phyloP scores from a whole-genome alignment of 2,329 filamentous ascomycete genomes.

The Aspergillus tubingensis region DNA sequence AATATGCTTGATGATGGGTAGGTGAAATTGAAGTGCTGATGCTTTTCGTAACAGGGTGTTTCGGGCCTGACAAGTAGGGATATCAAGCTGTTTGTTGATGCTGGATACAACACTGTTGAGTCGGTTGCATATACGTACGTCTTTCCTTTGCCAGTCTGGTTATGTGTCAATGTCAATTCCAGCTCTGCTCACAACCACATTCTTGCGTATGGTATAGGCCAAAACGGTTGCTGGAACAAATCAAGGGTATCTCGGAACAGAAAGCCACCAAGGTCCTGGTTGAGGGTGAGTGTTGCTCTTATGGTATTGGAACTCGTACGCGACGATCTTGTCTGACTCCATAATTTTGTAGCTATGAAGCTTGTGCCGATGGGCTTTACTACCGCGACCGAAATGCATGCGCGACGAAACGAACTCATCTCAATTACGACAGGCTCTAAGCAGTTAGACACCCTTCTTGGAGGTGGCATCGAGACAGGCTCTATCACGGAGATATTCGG shows the following conservation, averaged over 20 bases:
- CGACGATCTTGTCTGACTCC: constrained; percentile 12
- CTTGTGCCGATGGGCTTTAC: constrained; percentile 99
- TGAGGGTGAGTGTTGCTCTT: constrained; percentile 67
- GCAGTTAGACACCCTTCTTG: constrained; percentile 90
- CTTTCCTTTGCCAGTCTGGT: background rate
- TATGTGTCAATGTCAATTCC: no score
- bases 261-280: constrained; percentile 89
- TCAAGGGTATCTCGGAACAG: constrained; percentile 97
- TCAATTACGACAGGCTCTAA: constrained; percentile 98
- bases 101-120: constrained; percentile 93
- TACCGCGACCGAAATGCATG: constrained; percentile 98
- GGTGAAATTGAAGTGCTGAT: background rate
- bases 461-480: constrained; percentile 92
- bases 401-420: constrained; percentile 92
- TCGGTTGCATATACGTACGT: constrained; percentile 86
- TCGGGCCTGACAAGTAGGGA: constrained; percentile 91
- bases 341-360: constrained; percentile 69
- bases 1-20: background rate
- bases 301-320: background rate
- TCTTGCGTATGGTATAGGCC: constrained; percentile 47
- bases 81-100: constrained; percentile 88
- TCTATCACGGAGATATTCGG: constrained; percentile 98
- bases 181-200: background rate
- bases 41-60: constrained; percentile 63
- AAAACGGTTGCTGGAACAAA: constrained; percentile 78